Conservation (phyloP, 495 filamentous ascomycete species). For the Penicillium pulvis region DNA sequence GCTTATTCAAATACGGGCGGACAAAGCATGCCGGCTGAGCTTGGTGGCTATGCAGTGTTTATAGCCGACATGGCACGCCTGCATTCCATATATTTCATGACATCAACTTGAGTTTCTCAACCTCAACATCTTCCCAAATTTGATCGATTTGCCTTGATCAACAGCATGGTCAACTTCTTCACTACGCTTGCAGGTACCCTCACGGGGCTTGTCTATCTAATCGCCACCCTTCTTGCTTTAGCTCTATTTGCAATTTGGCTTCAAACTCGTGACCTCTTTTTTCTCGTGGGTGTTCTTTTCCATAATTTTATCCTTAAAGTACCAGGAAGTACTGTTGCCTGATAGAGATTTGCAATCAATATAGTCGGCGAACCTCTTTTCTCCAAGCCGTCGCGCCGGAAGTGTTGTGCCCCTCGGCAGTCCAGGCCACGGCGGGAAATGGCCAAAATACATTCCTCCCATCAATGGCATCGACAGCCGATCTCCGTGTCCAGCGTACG, state of each 20-base stretch:
- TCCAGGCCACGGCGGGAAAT: not conserved
- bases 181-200: not conserved
- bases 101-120: too few relatives aligned
- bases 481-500: constrained; percentile 1
- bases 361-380: not conserved
- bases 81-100: too few relatives aligned
- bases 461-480: not conserved
- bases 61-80: too few relatives aligned
- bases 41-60: too few relatives aligned
- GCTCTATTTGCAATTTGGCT: not conserved
- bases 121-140: too few relatives aligned
- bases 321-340: not conserved
- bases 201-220: not conserved
- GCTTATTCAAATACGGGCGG: too few relatives aligned
- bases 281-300: not conserved
- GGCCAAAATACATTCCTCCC: constrained; percentile 1
- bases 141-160: not conserved
- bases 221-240: not conserved
- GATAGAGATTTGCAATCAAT: not conserved
- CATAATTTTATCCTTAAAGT: not conserved
- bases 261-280: not conserved
- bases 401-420: not conserved
- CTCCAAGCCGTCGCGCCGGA: not conserved
- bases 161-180: constrained; percentile 1
- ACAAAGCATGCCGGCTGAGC: too few relatives aligned